Evolutionary conservation across 257 asterid genomes (phyloP).

Genomic region (Rubia yunnanensis): DNA sequence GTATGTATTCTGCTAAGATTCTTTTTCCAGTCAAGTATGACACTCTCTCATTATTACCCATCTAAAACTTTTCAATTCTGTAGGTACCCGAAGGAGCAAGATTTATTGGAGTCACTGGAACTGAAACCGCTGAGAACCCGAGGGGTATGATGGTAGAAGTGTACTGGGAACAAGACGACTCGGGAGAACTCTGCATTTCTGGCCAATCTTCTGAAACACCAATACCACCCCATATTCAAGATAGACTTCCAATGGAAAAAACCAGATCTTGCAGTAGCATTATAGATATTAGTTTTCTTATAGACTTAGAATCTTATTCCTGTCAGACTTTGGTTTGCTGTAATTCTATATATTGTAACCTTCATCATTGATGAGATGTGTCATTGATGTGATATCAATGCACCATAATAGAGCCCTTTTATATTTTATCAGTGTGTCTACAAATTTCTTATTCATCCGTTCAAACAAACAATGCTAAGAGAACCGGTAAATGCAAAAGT

Average conservation of each 20-base stretch:
- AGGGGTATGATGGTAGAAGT: slow-evolving; percentile 76
- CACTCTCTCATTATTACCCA: background rate
- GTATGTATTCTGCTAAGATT: no score
- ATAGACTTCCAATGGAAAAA: slow-evolving; percentile 25
- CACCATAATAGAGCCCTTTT: no score
- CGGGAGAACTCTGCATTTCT: slow-evolving; percentile 84
- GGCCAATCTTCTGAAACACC: slow-evolving; percentile 51
- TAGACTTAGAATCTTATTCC: no score
- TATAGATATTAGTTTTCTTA: no score
- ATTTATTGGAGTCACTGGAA: slow-evolving; percentile 61
- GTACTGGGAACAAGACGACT: slow-evolving; percentile 78
- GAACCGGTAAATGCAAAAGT: no score
- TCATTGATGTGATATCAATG: no score
- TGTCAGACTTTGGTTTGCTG: no score
- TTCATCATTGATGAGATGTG: no score
- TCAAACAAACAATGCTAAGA: no score
- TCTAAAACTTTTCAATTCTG: background rate
- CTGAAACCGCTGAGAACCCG: slow-evolving; percentile 46
- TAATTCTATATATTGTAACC: no score
- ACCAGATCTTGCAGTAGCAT: slow-evolving; percentile 19
- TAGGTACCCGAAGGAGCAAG: slow-evolving; percentile 82
- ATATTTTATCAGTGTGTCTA: no score
- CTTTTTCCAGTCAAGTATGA: slow-evolving; percentile 43
- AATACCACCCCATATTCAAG: slow-evolving; percentile 57
- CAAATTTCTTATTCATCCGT: no score